phyloP scores from a whole-genome alignment of 352 stramenopile species.

The Globisporangium acanthophoron region DNA sequence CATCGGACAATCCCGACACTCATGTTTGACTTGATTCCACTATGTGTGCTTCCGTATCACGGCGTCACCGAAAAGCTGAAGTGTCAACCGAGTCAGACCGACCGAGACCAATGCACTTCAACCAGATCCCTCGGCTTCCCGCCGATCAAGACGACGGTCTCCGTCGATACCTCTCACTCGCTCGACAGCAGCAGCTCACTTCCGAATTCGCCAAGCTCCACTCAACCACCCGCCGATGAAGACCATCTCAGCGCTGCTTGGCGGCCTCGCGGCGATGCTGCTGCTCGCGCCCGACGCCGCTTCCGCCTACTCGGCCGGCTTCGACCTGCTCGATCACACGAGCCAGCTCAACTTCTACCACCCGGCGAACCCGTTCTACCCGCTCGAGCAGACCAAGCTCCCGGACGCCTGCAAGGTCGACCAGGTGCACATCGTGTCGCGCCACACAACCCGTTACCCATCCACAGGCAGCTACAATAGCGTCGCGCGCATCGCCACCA shows the following conservation, averaged over 20 bases:
- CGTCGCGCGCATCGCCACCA: slow-evolving; percentile 25
- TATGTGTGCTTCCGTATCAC: too few species aligned
- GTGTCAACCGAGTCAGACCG: too few species aligned
- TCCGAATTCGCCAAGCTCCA: too few species aligned
- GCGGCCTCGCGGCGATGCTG: slow-evolving; percentile 1
- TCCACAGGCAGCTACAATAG: slow-evolving; percentile 44
- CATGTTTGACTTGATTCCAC: too few species aligned
- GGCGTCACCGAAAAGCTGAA: too few species aligned
- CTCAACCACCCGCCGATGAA: slow-evolving; percentile 19
- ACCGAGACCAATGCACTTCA: too few species aligned
- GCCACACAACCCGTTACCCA: slow-evolving; percentile 52
- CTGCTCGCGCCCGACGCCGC: slow-evolving; percentile 9
- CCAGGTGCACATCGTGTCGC: slow-evolving; percentile 41
- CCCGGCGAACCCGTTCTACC: slow-evolving; percentile 31
- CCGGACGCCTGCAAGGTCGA: slow-evolving; percentile 38
- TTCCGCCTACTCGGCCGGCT: slow-evolving; percentile 29
- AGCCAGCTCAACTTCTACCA: slow-evolving; percentile 61
- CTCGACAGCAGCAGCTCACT: too few species aligned
- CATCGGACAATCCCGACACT: too few species aligned
- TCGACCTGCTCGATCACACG: slow-evolving; percentile 54
- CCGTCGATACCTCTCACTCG: too few species aligned
- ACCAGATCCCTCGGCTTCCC: too few species aligned
- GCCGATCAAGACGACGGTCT: too few species aligned
- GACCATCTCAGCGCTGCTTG: slow-evolving; percentile 19
- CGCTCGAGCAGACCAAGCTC: slow-evolving; percentile 30